Conservation (phyloP, 2,329 filamentous ascomycete species). For the Lecanicillium sp. region DNA sequence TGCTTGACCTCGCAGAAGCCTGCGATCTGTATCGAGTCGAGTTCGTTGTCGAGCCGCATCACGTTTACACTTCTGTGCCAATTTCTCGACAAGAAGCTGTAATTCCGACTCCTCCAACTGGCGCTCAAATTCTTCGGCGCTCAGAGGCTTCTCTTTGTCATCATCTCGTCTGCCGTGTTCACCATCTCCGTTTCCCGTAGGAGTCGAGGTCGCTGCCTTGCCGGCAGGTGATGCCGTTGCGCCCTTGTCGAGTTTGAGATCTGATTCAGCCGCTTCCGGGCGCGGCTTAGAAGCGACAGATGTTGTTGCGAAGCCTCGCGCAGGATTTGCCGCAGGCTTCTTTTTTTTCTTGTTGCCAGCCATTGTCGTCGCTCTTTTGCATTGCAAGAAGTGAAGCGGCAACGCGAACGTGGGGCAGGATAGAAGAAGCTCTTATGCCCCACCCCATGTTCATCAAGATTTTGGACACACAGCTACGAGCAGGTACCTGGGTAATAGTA, state of each 20-base stretch:
- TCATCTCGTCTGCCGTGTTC: constrained; percentile 4
- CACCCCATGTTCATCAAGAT: too few species aligned
- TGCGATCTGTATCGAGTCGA: constrained; percentile 77
- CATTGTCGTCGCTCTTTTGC: constrained; percentile 48
- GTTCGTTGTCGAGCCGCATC: constrained; percentile 70
- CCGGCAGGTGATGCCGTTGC: background rate
- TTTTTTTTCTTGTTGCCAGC: constrained; percentile 77
- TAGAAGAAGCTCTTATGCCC: too few species aligned
- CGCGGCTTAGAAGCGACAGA: constrained; percentile 80
- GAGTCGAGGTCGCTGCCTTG: constrained; percentile 12
- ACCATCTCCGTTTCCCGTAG: constrained; percentile 6
- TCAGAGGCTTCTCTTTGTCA: constrained; percentile 43
- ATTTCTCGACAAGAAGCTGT: constrained; percentile 78
- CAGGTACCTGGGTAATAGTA: too few species aligned
- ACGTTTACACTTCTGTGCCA: constrained; percentile 68
- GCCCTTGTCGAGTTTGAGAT: constrained; percentile 12
- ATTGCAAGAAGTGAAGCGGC: too few species aligned
- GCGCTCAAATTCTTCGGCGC: constrained; percentile 81
- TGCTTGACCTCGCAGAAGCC: constrained; percentile 72
- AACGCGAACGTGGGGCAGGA: too few species aligned
- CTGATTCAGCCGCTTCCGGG: constrained; percentile 44
- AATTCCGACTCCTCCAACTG: constrained; percentile 88
- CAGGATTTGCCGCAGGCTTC: constrained; percentile 80
- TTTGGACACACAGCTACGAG: too few species aligned
- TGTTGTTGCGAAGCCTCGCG: constrained; percentile 87